Percentiles rank a stretch among this genome's conserved stretches.
These are phyloP conservation scores for Penicillium digitatum DNA, from an alignment of 2,329 filamentous ascomycete genomes.

Conservation along the genomic window DNA sequence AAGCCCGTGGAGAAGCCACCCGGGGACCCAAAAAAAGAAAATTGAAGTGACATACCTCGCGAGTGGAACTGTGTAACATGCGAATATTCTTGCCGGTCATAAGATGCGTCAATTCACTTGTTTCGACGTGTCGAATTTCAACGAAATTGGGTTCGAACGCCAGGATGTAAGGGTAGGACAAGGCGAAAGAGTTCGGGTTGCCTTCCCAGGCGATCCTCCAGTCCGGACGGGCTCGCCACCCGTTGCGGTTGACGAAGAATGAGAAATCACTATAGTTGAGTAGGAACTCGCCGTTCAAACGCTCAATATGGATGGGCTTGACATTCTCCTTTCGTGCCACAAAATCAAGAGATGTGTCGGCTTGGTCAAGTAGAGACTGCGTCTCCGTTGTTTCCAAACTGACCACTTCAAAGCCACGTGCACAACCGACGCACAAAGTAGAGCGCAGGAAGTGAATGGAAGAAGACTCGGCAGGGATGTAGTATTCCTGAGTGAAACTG, in stretches of 20 bases:
- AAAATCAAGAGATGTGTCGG: slow-evolving; percentile 96
- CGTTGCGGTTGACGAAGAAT: slow-evolving; percentile 98
- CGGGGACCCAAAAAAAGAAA: not conserved
- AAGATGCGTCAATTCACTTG: slow-evolving; percentile 83
- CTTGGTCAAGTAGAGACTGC: slow-evolving; percentile 92
- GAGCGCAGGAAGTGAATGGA: slow-evolving; percentile 97
- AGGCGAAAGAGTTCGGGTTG: slow-evolving; percentile 82
- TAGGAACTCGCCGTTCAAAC: slow-evolving; percentile 92
- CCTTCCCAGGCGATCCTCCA: slow-evolving; percentile 99
- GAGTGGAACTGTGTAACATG: slow-evolving; percentile 94
- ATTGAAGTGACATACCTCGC: slow-evolving; percentile 71
- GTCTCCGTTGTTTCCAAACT: slow-evolving; percentile 96
- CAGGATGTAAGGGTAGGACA: slow-evolving; percentile 94
- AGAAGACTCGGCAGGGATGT: slow-evolving; percentile 96
- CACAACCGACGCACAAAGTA: slow-evolving; percentile 93
- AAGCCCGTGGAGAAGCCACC: not conserved
- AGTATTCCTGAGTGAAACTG: slow-evolving; percentile 67
- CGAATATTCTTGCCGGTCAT: slow-evolving; percentile 94
- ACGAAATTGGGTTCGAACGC: slow-evolving; percentile 98
- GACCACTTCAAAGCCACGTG: slow-evolving; percentile 94
- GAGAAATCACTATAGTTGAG: slow-evolving; percentile 98
- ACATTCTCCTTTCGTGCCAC: slow-evolving; percentile 90
- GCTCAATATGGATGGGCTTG: slow-evolving; percentile 94
- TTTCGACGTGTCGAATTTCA: slow-evolving; percentile 93
- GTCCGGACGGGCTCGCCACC: slow-evolving; percentile 91